Evolutionary conservation across 768 basidiomycete genomes (phyloP).

Genomic region (Boletus insuetus): DNA sequence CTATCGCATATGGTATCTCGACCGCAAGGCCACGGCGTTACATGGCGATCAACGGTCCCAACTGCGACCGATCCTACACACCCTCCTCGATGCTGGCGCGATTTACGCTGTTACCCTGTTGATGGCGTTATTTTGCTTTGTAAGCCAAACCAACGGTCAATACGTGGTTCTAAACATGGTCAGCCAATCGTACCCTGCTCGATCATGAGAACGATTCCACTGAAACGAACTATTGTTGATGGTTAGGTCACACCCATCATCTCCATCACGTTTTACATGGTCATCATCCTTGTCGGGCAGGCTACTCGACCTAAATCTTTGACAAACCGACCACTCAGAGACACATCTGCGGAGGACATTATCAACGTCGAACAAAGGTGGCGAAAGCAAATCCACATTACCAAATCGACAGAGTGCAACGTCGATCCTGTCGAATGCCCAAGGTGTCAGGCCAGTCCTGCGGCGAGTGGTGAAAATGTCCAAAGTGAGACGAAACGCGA

Average conservation of each 20-base stretch:
- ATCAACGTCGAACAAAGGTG: not conserved
- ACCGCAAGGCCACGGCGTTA: too few species aligned
- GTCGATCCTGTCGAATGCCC: not conserved
- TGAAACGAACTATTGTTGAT: not conserved
- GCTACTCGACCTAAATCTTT: not conserved
- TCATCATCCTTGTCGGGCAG: not conserved
- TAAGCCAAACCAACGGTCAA: not conserved
- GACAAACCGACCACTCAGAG: not conserved
- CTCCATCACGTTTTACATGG: not conserved
- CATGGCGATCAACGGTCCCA: not conserved
- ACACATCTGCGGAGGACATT: not conserved
- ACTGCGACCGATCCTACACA: not conserved
- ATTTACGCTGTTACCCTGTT: not conserved
- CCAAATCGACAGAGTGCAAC: not conserved
- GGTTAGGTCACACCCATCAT: not conserved
- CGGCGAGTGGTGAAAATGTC: too few species aligned
- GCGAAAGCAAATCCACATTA: not conserved
- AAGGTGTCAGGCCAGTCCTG: too few species aligned
- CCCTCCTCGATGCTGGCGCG: not conserved
- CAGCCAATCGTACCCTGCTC: not conserved
- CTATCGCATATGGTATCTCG: too few species aligned
- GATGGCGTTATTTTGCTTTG: not conserved
- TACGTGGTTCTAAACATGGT: not conserved
- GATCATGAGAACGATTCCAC: not conserved
- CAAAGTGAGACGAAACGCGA: too few species aligned